Base-by-base conservation (phyloP, 495 filamentous ascomycete genomes). In the Penicillium antarcticum region DNA sequence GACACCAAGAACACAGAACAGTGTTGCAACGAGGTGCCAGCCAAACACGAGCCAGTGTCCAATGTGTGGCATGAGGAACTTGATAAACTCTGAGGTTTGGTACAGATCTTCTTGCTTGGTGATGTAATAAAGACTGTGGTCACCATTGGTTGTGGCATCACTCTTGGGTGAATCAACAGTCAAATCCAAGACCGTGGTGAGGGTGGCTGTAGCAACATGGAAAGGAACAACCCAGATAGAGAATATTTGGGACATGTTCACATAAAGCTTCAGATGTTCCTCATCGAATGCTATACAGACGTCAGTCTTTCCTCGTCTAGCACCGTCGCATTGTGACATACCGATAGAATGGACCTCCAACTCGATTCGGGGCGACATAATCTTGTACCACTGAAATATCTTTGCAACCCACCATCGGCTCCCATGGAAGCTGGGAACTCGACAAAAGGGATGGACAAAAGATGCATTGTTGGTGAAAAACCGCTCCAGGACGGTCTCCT, bases 301-400 rank as follows among this genome's bases (percentile, higher is more conserved):
- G n/a, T 60, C 26, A 58, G 54, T 12, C 14, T 8, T 19, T 39
- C n/a, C 12, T 9, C 37, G 9, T 39, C 8, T 8, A 23, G 2
- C 1, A 13, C 10, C 1, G 21, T 46, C 19, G 4, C 29, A 10
- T 31, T 21, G 17, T 7, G 10, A 63, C 75, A 48, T 68, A 89
- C 87, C 84, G 18, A 85, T 68, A 12, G 85, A 88, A 51, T 88
- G 75, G 9, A 96, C 71, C 1, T 79, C 62, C n/a, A 91, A 56
- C 18, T 82, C 71, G 40, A 92, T 88, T n/a, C 74, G 70, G 1
- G 91, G 91, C 32, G 81, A 87, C 62, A 95, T 74, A 56, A 92
- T 84, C 62, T 89, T 89, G 67, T 95, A 94, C 87, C 89, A 95
- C 52, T 85, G 87, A 56, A 86, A 92, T 33, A 95, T 86, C 49